Evolutionary conservation across 2,329 filamentous ascomycete species (phyloP).

Genomic region (Moelleriella libera): DNA sequence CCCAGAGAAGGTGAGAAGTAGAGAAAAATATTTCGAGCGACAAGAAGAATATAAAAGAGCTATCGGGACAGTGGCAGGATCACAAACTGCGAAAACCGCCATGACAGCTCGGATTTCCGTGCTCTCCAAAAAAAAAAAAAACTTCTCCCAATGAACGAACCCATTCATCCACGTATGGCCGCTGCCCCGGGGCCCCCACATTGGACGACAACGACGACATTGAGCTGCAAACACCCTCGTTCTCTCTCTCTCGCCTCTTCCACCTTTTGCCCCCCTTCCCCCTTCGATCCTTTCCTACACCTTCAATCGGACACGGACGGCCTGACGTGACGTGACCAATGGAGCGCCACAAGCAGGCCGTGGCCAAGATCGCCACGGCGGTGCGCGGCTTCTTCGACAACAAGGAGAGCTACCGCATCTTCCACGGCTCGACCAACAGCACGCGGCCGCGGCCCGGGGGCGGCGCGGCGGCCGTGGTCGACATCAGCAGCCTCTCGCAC

Average conservation of each 20-base stretch:
- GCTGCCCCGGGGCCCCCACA: not conserved
- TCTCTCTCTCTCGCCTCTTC: not conserved
- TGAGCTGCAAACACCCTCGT: not conserved
- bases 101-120: no score
- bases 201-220: not conserved
- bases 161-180: no score
- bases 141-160: no score
- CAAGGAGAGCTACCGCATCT: slow-evolving; percentile 53
- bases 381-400: slow-evolving; percentile 33
- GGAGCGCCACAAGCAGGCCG: slow-evolving; percentile 35
- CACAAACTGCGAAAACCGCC: no score
- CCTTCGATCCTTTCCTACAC: no score
- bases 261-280: not conserved
- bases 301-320: no score
- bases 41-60: no score
- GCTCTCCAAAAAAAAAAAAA: no score
- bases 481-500: slow-evolving; percentile 49
- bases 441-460: slow-evolving; percentile 37
- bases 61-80: no score
- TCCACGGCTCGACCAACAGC: slow-evolving; percentile 65
- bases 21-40: no score
- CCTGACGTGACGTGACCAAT: slow-evolving; percentile 12
- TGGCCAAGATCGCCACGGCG: slow-evolving; percentile 30
- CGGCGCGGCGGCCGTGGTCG: slow-evolving; percentile 25
- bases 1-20: no score